Conservation (phyloP, 148 eudicot species). For the Spergularia marina region DNA sequence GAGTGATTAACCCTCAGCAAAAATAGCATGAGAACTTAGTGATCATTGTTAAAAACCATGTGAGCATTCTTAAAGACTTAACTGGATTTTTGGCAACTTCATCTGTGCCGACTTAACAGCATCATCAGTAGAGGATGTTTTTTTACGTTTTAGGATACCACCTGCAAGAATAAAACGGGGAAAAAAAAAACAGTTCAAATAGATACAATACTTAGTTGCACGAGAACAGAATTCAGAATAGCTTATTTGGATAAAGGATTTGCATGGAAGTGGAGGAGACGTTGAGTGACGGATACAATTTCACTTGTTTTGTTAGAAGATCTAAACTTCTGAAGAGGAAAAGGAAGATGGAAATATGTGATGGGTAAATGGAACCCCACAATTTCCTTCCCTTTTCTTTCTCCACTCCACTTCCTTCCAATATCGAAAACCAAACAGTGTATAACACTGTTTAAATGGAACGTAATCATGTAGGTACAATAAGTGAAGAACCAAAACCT, state of each 20-base stretch:
- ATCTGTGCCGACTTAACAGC: slow-evolving; percentile 46
- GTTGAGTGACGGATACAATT: neutral
- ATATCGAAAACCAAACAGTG: neutral
- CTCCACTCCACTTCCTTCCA: neutral
- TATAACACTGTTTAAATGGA: neutral
- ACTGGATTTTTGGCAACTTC: slow-evolving; percentile 59
- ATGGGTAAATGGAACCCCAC: neutral
- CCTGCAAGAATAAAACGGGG: slow-evolving; percentile 38
- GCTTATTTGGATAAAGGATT: neutral
- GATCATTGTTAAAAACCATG: neutral
- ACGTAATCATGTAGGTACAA: neutral
- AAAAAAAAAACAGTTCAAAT: neutral
- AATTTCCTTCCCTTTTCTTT: neutral
- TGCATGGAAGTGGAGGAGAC: neutral
- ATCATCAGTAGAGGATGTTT: slow-evolving; percentile 53
- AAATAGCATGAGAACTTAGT: neutral
- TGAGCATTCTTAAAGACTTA: slow-evolving; percentile 30
- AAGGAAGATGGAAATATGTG: no score
- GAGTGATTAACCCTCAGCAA: neutral
- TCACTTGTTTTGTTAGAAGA: neutral
- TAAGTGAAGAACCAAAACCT: slow-evolving; percentile 38
- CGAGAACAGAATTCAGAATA: neutral
- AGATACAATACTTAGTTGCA: neutral
- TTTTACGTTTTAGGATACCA: slow-evolving; percentile 69
- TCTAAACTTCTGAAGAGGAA: neutral